Conservation (phyloP, 805 yeast genomes). For the Kodamaea neixiangensis region DNA sequence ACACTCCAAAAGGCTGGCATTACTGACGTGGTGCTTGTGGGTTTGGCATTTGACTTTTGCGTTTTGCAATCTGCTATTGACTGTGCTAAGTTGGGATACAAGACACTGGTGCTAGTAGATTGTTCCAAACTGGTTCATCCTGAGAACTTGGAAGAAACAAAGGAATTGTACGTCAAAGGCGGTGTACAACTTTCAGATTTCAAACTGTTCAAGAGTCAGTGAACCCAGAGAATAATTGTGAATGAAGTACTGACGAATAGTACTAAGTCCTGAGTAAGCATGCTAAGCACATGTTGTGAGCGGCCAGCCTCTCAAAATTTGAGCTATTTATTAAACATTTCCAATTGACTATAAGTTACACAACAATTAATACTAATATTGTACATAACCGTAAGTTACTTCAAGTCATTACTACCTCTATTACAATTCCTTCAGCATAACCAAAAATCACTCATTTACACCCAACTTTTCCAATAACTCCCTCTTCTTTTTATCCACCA, state of each 20-base stretch:
- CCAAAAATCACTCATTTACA: slow-evolving; percentile 10
- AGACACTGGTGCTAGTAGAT: slow-evolving; percentile 60
- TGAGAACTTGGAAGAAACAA: slow-evolving; percentile 31
- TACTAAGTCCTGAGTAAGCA: too few relatives aligned
- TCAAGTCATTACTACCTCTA: neutral
- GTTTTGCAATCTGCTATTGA: slow-evolving; percentile 79
- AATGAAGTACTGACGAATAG: too few relatives aligned
- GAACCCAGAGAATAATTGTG: neutral
- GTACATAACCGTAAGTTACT: neutral
- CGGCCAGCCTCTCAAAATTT: too few relatives aligned
- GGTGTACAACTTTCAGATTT: neutral
- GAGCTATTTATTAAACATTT: too few relatives aligned
- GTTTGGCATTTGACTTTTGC: slow-evolving; percentile 86
- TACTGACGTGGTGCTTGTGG: slow-evolving; percentile 69
- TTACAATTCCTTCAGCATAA: neutral
- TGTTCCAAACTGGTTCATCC: slow-evolving; percentile 59
- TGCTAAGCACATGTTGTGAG: too few relatives aligned
- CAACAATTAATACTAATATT: too few relatives aligned
- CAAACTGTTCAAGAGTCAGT: too few relatives aligned
- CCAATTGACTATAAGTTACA: too few relatives aligned
- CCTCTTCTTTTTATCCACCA: slow-evolving; percentile 47
- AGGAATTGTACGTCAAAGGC: neutral
- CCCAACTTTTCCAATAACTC: slow-evolving; percentile 43
- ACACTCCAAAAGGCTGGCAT: slow-evolving; percentile 49
- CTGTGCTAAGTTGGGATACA: slow-evolving; percentile 59